Percentiles rank a stretch among this genome's conserved stretches.
These are phyloP conservation scores for Fusarium palustre DNA, from an alignment of 2,329 filamentous ascomycete genomes.

Conservation along the genomic window DNA sequence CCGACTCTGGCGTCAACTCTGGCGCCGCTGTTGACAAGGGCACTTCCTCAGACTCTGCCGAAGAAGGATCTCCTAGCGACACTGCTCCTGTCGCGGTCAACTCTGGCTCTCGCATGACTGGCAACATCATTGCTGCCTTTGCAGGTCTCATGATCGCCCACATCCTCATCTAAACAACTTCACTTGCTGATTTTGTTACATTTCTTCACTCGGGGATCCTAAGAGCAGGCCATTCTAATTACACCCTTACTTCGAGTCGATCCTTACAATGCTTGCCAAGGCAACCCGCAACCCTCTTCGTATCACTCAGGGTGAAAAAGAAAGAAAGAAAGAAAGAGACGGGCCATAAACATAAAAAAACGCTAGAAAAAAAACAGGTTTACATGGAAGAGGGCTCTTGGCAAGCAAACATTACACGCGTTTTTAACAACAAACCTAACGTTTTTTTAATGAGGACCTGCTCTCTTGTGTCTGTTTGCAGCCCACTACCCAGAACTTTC, in stretches of 20 bases:
- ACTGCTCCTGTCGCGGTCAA: conserved; percentile 40
- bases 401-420: conserved; percentile 35
- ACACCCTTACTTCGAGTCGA: conserved; percentile 47
- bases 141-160: conserved; percentile 48
- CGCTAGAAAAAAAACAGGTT: conserved; percentile 6
- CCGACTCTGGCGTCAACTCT: conserved; percentile 29
- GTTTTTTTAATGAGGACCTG: conserved; percentile 44
- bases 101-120: conserved; percentile 46
- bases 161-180: conserved; percentile 48
- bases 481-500: neutral
- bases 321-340: conserved; percentile 24
- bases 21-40: conserved; percentile 24
- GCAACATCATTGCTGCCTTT: conserved; percentile 46
- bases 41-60: conserved; percentile 23
- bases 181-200: conserved; percentile 45
- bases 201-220: conserved; percentile 29
- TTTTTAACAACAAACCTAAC: conserved; percentile 38
- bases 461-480: conserved; percentile 34
- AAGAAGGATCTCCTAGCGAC: neutral
- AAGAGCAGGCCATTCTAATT: conserved; percentile 50
- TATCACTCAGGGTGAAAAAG: conserved; percentile 22
- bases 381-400: conserved; percentile 30
- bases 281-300: conserved; percentile 19
- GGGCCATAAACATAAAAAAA: conserved; percentile 14
- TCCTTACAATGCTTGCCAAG: conserved; percentile 46